Percentiles rank a stretch among this genome's conserved stretches.
Evolutionary conservation across 805 yeast genomes (phyloP).

Genomic region (Wilhelminamyces savonicus): DNA sequence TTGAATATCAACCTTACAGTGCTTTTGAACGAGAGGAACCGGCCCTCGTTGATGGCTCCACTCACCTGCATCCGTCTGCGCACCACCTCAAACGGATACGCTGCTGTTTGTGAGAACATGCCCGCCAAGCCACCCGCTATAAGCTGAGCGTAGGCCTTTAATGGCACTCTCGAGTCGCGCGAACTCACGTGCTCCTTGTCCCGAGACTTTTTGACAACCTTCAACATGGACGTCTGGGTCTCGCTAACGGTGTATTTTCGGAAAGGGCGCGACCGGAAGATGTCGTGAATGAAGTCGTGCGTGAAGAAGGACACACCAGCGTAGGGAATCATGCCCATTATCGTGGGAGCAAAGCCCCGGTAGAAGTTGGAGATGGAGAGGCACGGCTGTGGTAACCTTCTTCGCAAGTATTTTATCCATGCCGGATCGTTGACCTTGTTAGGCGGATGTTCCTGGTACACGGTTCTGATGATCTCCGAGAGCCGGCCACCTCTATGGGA

Average conservation of each 20-base stretch:
- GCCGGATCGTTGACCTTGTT: constrained; percentile 25
- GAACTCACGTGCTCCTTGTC: constrained; percentile 18
- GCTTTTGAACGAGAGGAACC: constrained; percentile 44
- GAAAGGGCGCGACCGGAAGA: constrained; percentile 59
- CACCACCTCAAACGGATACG: constrained; percentile 93
- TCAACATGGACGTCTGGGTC: constrained; percentile 3
- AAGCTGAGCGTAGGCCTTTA: constrained; percentile 87
- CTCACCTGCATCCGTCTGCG: constrained; percentile 96
- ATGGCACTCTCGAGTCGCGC: constrained; percentile 50
- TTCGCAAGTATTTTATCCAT: constrained; percentile 31
- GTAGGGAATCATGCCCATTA: constrained; percentile 93
- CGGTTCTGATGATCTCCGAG: constrained; percentile 22
- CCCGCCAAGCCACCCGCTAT: constrained; percentile 96
- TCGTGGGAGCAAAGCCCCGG: constrained; percentile 91
- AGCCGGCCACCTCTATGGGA: constrained; percentile 23
- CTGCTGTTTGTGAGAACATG: constrained; percentile 89
- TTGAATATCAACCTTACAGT: constrained; percentile 57
- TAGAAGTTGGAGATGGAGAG: constrained; percentile 64
- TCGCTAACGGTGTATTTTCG: constrained; percentile 43
- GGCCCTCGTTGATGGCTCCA: constrained; percentile 60
- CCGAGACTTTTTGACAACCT: constrained; percentile 11
- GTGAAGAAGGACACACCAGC: constrained; percentile 97
- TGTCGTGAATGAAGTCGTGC: constrained; percentile 85
- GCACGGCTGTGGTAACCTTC: constrained; percentile 22
- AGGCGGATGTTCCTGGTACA: constrained; percentile 33